Percentiles rank a stretch among this genome's conserved stretches.
These are phyloP conservation scores for Fraxinus latifolia DNA, from an alignment of 305 asterid genomes.

Conservation along the genomic window DNA sequence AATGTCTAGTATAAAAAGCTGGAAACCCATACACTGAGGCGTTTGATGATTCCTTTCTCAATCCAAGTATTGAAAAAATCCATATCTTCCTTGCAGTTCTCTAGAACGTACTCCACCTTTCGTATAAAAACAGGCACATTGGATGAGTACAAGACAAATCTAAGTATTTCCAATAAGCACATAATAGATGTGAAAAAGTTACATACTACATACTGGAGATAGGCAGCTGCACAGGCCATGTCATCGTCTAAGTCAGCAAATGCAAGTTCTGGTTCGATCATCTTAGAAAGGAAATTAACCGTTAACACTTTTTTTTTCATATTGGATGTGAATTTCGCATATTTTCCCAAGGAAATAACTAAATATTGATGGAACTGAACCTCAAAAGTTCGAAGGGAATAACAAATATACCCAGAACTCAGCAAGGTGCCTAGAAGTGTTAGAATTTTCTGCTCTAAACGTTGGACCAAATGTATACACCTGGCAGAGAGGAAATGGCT, in stretches of 20 bases:
- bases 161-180: conserved; percentile 3
- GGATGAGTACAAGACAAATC: conserved; percentile 17
- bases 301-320: conserved; percentile 22
- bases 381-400: neutral
- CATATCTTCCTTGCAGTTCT: conserved; percentile 98
- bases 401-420: conserved; percentile 79
- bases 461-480: conserved; percentile 99
- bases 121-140: conserved; percentile 27
- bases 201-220: conserved; percentile 99
- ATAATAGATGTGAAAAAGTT: conserved; percentile 49
- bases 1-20: conserved; percentile 13
- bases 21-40: conserved; percentile 61
- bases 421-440: conserved; percentile 94
- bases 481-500: conserved; percentile 40
- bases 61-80: conserved; percentile 93
- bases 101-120: conserved; percentile 80
- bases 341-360: neutral
- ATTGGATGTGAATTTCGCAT: conserved; percentile 12
- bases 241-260: conserved; percentile 93
- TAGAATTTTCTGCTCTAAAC: conserved; percentile 95
- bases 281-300: conserved; percentile 44
- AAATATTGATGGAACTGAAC: neutral
- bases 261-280: conserved; percentile 99
- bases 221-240: conserved; percentile 99
- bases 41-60: conserved; percentile 86